A percentile compares a stretch with the other conserved stretches of the same genome.
phyloP scores from a whole-genome alignment of 164 flowering plant genomes.

The Liriodendron chinense region DNA sequence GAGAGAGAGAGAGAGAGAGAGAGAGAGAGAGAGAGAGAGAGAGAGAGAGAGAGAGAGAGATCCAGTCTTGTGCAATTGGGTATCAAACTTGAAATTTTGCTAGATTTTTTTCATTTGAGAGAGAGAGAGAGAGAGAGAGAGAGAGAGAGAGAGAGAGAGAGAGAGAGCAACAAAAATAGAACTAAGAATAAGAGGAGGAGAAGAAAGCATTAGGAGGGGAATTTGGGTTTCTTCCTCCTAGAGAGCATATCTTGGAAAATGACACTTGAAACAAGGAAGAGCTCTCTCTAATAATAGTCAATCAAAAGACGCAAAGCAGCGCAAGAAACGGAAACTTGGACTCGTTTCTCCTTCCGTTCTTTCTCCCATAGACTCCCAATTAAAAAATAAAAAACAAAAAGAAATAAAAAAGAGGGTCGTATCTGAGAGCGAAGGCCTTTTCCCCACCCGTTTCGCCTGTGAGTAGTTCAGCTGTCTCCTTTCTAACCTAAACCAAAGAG shows the following conservation, averaged over 20 bases:
- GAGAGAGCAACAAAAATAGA: too few relatives aligned
- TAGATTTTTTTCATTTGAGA: neutral
- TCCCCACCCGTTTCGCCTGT: constrained; percentile 58
- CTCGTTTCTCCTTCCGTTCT: constrained; percentile 9
- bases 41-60: too few relatives aligned
- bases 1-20: too few relatives aligned
- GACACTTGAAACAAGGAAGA: constrained; percentile 43
- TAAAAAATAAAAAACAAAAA: constrained; percentile 23
- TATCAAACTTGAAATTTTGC: too few relatives aligned
- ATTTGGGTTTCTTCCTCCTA: constrained; percentile 30
- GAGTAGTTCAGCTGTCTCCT: neutral
- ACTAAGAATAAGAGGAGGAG: constrained; percentile 7
- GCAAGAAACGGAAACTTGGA: constrained; percentile 23
- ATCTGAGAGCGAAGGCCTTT: constrained; percentile 34
- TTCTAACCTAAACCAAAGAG: neutral
- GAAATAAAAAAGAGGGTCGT: constrained; percentile 11
- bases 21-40: too few relatives aligned
- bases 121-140: constrained; percentile 1
- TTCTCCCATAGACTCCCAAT: constrained; percentile 63
- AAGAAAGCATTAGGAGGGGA: constrained; percentile 24
- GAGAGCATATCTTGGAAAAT: constrained; percentile 71
- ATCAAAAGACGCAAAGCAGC: constrained; percentile 14
- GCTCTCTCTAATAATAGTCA: constrained; percentile 26
- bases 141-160: constrained; percentile 2
- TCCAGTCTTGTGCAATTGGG: too few relatives aligned